These are phyloP conservation scores for Tolypocladium nubicola DNA, from an alignment of 2,329 filamentous ascomycete genomes.

Conservation along the genomic window DNA sequence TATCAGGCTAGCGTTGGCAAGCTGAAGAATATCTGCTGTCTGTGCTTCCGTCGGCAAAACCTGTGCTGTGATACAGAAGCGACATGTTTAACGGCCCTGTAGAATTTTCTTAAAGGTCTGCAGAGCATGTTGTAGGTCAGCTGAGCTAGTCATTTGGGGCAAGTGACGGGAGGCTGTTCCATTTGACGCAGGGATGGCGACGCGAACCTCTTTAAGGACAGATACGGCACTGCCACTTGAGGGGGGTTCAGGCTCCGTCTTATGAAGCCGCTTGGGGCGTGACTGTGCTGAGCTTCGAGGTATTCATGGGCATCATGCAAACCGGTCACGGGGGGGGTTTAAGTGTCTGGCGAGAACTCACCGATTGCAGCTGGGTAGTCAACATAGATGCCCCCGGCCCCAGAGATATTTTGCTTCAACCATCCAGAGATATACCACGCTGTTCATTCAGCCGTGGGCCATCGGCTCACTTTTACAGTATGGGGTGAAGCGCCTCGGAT, in stretches of 20 bases:
- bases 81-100: background rate
- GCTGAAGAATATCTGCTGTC: background rate
- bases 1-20: background rate
- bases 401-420: no score
- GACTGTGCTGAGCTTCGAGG: background rate
- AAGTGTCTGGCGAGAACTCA: background rate
- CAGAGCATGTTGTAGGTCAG: background rate
- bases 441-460: no score
- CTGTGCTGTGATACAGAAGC: background rate
- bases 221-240: background rate
- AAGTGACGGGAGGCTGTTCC: background rate
- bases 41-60: background rate
- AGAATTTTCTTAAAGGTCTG: background rate
- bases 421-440: no score
- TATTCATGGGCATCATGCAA: background rate
- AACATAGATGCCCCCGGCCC: no score
- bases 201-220: background rate
- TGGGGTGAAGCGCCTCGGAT: no score
- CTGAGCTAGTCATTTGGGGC: background rate
- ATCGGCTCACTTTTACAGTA: no score
- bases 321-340: background rate
- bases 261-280: background rate
- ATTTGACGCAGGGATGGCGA: no score
- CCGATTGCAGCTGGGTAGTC: background rate
- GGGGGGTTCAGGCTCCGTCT: background rate